A percentile compares a stretch with the other conserved stretches of the same genome.
These are phyloP conservation scores for Aspergillus diversus DNA, from an alignment of 495 filamentous ascomycete species.

Conservation along the genomic window DNA sequence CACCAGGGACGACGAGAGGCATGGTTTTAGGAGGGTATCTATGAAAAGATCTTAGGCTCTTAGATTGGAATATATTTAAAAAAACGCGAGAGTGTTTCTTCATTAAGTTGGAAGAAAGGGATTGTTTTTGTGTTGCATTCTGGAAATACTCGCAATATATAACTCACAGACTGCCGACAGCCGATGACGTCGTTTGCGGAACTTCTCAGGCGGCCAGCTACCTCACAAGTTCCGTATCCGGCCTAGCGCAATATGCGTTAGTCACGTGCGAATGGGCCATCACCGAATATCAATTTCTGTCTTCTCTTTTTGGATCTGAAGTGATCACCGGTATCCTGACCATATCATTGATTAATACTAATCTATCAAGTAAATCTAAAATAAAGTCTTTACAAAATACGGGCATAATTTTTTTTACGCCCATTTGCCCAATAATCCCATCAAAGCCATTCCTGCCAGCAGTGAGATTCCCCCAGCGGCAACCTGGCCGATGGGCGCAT, in stretches of 20 bases:
- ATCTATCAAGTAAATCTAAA: background rate
- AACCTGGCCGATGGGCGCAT: slow-evolving; percentile 37
- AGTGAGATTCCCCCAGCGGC: slow-evolving; percentile 39
- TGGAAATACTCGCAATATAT: background rate
- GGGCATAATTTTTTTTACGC: slow-evolving; percentile 27
- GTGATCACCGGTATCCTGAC: no score
- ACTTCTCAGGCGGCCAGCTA: no score
- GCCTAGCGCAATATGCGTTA: no score
- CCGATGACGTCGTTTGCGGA: no score
- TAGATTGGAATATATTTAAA: background rate
- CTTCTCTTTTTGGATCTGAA: no score
- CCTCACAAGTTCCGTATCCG: no score
- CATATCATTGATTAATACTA: background rate
- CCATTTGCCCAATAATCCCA: slow-evolving; percentile 52
- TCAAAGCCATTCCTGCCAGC: slow-evolving; percentile 42
- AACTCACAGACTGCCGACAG: background rate
- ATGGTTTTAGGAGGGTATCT: slow-evolving; percentile 41
- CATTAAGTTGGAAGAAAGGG: background rate
- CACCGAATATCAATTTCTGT: no score
- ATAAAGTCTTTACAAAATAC: no score
- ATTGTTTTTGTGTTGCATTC: background rate
- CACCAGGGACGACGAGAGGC: slow-evolving; percentile 81
- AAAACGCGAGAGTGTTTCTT: background rate
- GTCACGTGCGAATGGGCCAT: no score
- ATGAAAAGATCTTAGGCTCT: background rate